phyloP scores from a whole-genome alignment of 139 green algal genomes.

The Micromonas pusilla region DNA sequence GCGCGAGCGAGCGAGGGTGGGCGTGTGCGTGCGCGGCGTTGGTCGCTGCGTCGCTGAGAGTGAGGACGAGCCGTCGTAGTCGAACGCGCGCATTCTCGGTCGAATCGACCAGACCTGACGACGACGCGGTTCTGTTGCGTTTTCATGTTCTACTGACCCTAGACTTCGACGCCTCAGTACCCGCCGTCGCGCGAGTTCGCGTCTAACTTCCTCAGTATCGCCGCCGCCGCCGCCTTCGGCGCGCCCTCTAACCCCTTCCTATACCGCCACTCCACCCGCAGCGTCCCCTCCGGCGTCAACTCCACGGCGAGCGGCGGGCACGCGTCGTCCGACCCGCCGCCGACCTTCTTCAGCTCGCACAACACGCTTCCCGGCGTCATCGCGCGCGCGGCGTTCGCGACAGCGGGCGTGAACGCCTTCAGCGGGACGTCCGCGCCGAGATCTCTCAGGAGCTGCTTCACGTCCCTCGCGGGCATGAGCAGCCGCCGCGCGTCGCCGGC shows the following conservation, averaged over 20 bases:
- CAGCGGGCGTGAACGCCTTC: neutral
- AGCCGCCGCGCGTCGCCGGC: neutral
- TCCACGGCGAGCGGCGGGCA: neutral
- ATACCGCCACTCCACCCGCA: neutral
- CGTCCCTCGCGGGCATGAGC: neutral
- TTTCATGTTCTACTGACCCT: neutral
- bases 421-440: neutral
- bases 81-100: too few relatives aligned
- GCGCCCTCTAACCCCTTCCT: conserved; percentile 1
- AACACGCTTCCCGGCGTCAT: neutral
- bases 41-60: too few relatives aligned
- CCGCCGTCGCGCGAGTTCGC: neutral
- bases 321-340: neutral
- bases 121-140: too few relatives aligned
- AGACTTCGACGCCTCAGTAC: neutral
- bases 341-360: neutral
- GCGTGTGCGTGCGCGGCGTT: too few relatives aligned
- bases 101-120: too few relatives aligned
- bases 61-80: too few relatives aligned
- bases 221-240: neutral
- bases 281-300: neutral
- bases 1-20: too few relatives aligned
- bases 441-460: neutral
- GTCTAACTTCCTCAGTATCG: neutral
- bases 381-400: neutral